Evolutionary conservation across 2,329 filamentous ascomycete genomes (phyloP).

Genomic region (Metarhizium rileyi): DNA sequence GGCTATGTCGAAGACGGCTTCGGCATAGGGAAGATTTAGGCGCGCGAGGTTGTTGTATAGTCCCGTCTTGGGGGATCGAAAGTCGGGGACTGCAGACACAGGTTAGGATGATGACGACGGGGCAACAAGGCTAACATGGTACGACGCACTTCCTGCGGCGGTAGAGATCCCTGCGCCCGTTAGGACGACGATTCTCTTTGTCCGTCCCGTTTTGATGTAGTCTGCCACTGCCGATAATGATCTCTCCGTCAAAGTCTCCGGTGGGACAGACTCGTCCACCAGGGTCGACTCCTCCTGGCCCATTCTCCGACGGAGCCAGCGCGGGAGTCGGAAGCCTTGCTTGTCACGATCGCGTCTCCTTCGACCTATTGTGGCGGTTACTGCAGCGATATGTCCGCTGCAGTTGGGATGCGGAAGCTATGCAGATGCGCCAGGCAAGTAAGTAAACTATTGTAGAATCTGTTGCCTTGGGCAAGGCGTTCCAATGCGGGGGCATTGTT

Average conservation of each 20-base stretch:
- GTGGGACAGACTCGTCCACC: slow-evolving; percentile 48
- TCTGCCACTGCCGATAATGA: slow-evolving; percentile 68
- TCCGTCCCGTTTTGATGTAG: slow-evolving; percentile 62
- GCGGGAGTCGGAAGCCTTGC: slow-evolving; percentile 22
- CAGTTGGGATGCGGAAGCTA: background rate
- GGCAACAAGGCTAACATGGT: too few relatives aligned
- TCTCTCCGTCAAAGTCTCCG: slow-evolving; percentile 57
- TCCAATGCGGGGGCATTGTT: slow-evolving; percentile 5
- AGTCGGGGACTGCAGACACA: slow-evolving; percentile 78
- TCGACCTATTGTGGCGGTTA: slow-evolving; percentile 28
- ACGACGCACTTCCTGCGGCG: slow-evolving; percentile 46
- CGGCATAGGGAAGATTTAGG: slow-evolving; percentile 76
- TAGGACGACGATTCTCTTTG: slow-evolving; percentile 71
- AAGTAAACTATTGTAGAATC: slow-evolving; percentile 1
- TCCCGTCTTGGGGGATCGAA: slow-evolving; percentile 84
- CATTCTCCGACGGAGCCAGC: slow-evolving; percentile 50
- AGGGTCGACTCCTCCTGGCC: slow-evolving; percentile 73
- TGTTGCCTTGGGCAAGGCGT: background rate
- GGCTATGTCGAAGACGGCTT: slow-evolving; percentile 87
- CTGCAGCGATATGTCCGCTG: background rate
- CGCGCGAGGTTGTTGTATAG: slow-evolving; percentile 86
- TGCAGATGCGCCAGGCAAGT: too few relatives aligned
- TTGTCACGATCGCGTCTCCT: slow-evolving; percentile 26
- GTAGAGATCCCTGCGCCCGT: slow-evolving; percentile 86
- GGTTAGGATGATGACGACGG: too few relatives aligned